Conservation (phyloP, 768 basidiomycete genomes). For the Cystoderma amianthinum region DNA sequence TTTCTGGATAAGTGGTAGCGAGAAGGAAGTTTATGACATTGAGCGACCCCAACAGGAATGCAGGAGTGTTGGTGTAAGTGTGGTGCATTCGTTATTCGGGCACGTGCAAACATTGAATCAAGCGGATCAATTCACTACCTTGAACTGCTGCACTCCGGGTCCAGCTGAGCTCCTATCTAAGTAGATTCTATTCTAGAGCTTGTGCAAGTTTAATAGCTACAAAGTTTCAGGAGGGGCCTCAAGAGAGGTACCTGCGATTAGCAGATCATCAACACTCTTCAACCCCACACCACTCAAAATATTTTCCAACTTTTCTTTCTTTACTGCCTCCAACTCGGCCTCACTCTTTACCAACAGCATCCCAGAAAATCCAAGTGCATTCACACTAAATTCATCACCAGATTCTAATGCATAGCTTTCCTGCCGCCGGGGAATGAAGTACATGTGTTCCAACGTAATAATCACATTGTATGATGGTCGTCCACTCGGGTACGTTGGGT, state of each 20-base stretch:
- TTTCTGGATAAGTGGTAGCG: too few relatives aligned
- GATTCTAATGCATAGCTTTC: slow-evolving; percentile 55
- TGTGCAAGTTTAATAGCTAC: too few relatives aligned
- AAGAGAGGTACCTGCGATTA: slow-evolving; percentile 38
- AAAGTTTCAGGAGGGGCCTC: slow-evolving; percentile 8
- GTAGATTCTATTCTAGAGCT: not conserved
- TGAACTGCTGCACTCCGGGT: too few relatives aligned
- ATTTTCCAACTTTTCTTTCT: slow-evolving; percentile 51
- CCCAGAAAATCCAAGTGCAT: slow-evolving; percentile 87
- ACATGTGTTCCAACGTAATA: slow-evolving; percentile 76
- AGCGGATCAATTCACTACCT: too few relatives aligned
- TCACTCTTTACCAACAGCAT: slow-evolving; percentile 84
- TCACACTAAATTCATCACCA: slow-evolving; percentile 62
- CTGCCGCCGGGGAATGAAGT: slow-evolving; percentile 72
- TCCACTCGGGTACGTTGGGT: slow-evolving; percentile 53
- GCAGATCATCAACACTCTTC: slow-evolving; percentile 61
- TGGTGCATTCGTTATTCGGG: too few relatives aligned
- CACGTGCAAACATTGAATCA: too few relatives aligned
- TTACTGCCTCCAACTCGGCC: slow-evolving; percentile 64
- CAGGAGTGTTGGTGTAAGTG: too few relatives aligned
- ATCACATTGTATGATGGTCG: slow-evolving; percentile 79
- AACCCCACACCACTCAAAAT: slow-evolving; percentile 62
- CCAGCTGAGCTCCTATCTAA: too few relatives aligned
- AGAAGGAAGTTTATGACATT: too few relatives aligned
- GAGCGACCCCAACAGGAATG: too few relatives aligned